phyloP scores from a whole-genome alignment of 345 rosid species.

The Abelmoschus esculentus region DNA sequence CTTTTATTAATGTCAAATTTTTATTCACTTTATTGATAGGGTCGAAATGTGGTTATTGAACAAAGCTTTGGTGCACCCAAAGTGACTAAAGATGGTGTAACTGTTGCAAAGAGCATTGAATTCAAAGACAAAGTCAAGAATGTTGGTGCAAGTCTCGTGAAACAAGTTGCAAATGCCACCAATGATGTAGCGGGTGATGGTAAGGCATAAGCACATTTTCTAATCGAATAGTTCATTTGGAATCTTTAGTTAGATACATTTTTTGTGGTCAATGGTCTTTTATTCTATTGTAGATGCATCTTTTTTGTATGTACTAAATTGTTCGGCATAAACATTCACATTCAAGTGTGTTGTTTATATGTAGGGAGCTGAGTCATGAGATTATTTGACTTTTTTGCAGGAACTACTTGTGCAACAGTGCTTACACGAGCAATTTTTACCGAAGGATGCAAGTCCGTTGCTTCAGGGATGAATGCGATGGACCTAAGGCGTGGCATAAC shows the following conservation, averaged over 20 bases:
- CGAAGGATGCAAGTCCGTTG: no score
- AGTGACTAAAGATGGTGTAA: conserved; percentile 97
- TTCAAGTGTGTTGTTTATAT: not conserved
- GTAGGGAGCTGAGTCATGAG: not conserved
- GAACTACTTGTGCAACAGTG: no score
- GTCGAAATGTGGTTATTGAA: conserved; percentile 87
- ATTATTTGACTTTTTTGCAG: no score
- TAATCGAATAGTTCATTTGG: not conserved
- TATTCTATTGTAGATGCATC: not conserved
- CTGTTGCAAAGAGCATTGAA: conserved; percentile 35
- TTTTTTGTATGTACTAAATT: not conserved
- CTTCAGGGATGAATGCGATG: no score
- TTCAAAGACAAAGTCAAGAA: no score
- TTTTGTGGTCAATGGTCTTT: not conserved
- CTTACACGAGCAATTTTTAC: no score
- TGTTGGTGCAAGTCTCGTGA: no score
- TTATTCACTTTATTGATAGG: conserved; percentile 31
- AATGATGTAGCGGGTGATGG: conserved; percentile 97
- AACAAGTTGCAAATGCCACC: conserved; percentile 49
- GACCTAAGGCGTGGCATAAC: no score
- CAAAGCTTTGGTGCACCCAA: conserved; percentile 98
- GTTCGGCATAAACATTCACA: not conserved
- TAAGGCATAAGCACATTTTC: conserved; percentile 17
- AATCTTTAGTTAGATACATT: not conserved
- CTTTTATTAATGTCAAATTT: not conserved